phyloP scores from a whole-genome alignment of 768 basidiomycete species.

The Mycena vulgaris region DNA sequence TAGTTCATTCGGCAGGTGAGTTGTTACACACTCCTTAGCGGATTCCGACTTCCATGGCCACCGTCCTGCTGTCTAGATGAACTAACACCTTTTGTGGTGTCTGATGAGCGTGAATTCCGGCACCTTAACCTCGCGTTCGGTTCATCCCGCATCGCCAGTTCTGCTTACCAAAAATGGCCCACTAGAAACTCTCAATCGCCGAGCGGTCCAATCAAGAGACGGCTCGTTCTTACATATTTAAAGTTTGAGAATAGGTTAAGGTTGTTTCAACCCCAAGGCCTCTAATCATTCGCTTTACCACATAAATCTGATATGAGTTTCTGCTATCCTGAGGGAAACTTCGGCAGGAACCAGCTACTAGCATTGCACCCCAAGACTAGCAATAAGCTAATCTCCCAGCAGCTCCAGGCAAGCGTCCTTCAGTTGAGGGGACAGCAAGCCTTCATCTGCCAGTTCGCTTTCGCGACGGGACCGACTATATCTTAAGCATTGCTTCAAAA shows the following conservation, averaged over 20 bases:
- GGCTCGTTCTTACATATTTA: slow-evolving; percentile 90
- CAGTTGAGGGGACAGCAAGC: too few species aligned
- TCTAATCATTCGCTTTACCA: slow-evolving; percentile 93
- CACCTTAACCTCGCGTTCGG: slow-evolving; percentile 82
- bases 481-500: too few species aligned
- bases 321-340: slow-evolving; percentile 83
- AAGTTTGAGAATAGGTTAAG: slow-evolving; percentile 89
- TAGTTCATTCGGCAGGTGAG: slow-evolving; percentile 93
- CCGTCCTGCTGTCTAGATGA: slow-evolving; percentile 91
- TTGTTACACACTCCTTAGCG: slow-evolving; percentile 92
- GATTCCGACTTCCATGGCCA: slow-evolving; percentile 90
- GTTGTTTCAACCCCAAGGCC: slow-evolving; percentile 91
- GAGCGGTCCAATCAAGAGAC: slow-evolving; percentile 87
- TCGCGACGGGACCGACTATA: too few species aligned
- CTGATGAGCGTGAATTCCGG: slow-evolving; percentile 88
- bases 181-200: slow-evolving; percentile 87
- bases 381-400: too few species aligned
- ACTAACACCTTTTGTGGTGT: slow-evolving; percentile 90
- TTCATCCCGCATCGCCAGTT: slow-evolving; percentile 80
- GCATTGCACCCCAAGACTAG: slow-evolving; percentile 37
- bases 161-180: slow-evolving; percentile 87
- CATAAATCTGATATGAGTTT: slow-evolving; percentile 73
- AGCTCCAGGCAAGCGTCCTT: too few species aligned
- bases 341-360: slow-evolving; percentile 95
- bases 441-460: too few species aligned